Evolutionary conservation across 2,329 filamentous ascomycete genomes (phyloP), one percentile per base, ranked within the genome.

Genomic region (Trichophyton verrucosum): DNA sequence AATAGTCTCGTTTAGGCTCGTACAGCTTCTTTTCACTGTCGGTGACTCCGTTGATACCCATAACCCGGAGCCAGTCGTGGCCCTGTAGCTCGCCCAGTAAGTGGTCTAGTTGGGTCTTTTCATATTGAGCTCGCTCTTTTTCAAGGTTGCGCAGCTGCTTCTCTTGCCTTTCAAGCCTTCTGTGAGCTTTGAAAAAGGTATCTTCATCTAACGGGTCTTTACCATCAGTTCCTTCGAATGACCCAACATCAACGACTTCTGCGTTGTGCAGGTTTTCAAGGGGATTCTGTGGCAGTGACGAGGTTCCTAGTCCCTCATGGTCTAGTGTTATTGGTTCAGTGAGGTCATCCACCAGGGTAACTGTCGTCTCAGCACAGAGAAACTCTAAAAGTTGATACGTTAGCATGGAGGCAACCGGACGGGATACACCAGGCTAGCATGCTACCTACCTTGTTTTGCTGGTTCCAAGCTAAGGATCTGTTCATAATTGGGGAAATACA

Each of bases 401-500:
- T 53, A 62, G 44, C 22, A 4, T 38, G 11, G 2, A 24, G 9
- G 13, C 9, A 51, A 13, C 20, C 2, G 4, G 20, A 3, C 24
- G 46, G 7, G 8, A 51, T 11, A 47, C 3, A 51, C 5, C 3
- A 8, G 30, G 20, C 13, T 6, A 22, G 0, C 9, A 13, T 24
- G 2, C 15, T 38, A 63, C 68, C 62, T 81, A 91, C 91, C 86
- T 67, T 86, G 80, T 74, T 91, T 86, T 68, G 87, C 87, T 44
- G 86, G 83, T 64, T 89, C 86, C 70, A 95, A 89, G 64, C 89
- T 91, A 75, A 97, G 90, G 66, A 96, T 83, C 71, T 95, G 89
- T 74, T 96, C 91, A 74, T 96, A 97, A 69, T 95, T 91, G 59
- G 88, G 86, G 70, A 97, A 96, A 75, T 96, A 97, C 56, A 85